Evolutionary conservation across 2,329 filamentous ascomycete genomes (phyloP).

Genomic region (Penicillium occitanis): DNA sequence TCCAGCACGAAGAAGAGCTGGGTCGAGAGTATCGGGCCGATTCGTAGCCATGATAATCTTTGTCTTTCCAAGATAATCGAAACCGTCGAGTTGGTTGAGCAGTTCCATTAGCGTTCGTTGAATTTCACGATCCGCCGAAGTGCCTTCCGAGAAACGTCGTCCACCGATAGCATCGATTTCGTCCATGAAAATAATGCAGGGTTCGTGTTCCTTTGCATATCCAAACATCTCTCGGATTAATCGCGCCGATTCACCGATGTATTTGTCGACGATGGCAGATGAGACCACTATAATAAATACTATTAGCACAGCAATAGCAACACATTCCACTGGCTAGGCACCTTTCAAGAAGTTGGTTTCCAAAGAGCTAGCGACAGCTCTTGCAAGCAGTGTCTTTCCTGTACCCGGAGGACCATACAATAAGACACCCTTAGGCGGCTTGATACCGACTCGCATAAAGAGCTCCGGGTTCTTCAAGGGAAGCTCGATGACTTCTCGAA

Average conservation of each 20-base stretch:
- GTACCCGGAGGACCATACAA: constrained; percentile 96
- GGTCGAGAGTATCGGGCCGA: constrained; percentile 91
- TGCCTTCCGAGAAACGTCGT: constrained; percentile 93
- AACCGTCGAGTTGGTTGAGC: constrained; percentile 96
- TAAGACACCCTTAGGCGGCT: constrained; percentile 95
- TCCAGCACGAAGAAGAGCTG: constrained; percentile 82
- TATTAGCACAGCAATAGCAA: constrained; percentile 21
- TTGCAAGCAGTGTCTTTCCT: constrained; percentile 90
- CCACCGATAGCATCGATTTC: constrained; percentile 99
- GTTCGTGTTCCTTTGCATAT: constrained; percentile 98
- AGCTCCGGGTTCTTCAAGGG: constrained; percentile 98
- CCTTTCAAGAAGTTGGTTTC: constrained; percentile 99
- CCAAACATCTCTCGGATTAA: constrained; percentile 99
- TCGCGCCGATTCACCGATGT: constrained; percentile 96
- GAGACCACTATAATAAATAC: constrained; percentile 71
- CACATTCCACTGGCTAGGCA: constrained; percentile 40
- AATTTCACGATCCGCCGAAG: constrained; percentile 95
- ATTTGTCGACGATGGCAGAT: constrained; percentile 98
- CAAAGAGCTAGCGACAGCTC: constrained; percentile 91
- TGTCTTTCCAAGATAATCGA: constrained; percentile 98
- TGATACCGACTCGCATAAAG: constrained; percentile 95
- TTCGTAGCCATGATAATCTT: constrained; percentile 99
- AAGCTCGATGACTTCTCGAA: constrained; percentile 95
- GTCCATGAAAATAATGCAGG: constrained; percentile 99
- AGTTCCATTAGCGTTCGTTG: constrained; percentile 98